A percentile compares a stretch with the other conserved stretches of the same genome.
Conservation (phyloP, 2,329 filamentous ascomycete genomes). For the Calonectria honghensis region DNA sequence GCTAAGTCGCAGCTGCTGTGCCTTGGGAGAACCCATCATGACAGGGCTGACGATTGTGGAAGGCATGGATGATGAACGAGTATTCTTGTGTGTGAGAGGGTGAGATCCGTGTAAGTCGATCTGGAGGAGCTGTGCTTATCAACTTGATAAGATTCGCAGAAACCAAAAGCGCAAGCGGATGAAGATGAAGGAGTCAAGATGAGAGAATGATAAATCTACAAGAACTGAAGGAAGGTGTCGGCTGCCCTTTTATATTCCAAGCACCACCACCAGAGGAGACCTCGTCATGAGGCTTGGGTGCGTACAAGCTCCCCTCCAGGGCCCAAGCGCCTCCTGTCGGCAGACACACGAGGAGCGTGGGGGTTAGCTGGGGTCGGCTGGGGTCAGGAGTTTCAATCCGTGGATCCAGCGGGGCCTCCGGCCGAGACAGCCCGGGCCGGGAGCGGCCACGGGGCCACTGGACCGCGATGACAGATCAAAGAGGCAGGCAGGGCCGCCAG, state of each 20-base stretch:
- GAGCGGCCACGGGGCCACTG: conserved; percentile 42
- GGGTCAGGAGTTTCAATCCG: conserved; percentile 40
- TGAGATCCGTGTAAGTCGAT: conserved; percentile 37
- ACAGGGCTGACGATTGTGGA: conserved; percentile 50
- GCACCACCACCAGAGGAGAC: conserved; percentile 36
- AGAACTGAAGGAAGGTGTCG: conserved; percentile 44
- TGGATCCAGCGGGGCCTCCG: conserved; percentile 44
- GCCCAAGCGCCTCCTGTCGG: conserved; percentile 44
- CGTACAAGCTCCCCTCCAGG: conserved; percentile 36
- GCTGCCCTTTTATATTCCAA: conserved; percentile 53
- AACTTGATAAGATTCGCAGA: conserved; percentile 28
- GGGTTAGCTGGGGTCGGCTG: conserved; percentile 48
- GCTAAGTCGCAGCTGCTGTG: conserved; percentile 49
- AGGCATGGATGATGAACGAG: conserved; percentile 44
- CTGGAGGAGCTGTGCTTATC: conserved; percentile 18
- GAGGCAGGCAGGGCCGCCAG: conserved; percentile 17
- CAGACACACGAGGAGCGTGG: conserved; percentile 50
- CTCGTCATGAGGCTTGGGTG: conserved; percentile 52
- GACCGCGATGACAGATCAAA: conserved; percentile 32
- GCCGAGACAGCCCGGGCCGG: conserved; percentile 54
- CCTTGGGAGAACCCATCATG: conserved; percentile 54
- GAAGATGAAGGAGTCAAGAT: conserved; percentile 36
- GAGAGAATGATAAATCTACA: conserved; percentile 34
- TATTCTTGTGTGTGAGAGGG: conserved; percentile 5
- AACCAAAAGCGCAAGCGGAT: conserved; percentile 24